These are phyloP conservation scores for Daldinia sp. DNA, from an alignment of 2,329 filamentous ascomycete species.

Conservation along the genomic window DNA sequence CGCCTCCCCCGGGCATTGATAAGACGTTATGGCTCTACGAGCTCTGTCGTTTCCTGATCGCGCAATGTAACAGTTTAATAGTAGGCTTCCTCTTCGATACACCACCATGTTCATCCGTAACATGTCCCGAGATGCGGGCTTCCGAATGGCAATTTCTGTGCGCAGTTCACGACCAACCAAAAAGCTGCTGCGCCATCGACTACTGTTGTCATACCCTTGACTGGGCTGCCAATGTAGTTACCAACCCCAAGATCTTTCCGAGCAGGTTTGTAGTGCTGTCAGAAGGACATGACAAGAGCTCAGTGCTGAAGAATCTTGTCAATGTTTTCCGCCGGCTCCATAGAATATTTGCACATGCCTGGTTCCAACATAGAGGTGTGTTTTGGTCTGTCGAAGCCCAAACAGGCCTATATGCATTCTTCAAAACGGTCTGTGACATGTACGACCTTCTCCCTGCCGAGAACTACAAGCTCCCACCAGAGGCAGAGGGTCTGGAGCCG, in stretches of 20 bases:
- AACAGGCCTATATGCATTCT: constrained; percentile 94
- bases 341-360: constrained; percentile 97
- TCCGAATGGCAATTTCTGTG: constrained; percentile 99
- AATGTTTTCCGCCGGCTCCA: constrained; percentile 96
- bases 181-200: constrained; percentile 97
- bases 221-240: constrained; percentile 95
- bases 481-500: constrained; percentile 86
- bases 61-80: constrained; percentile 92
- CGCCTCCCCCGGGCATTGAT: constrained; percentile 84
- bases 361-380: constrained; percentile 95
- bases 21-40: constrained; percentile 96
- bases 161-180: constrained; percentile 95
- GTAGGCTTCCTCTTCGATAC: constrained; percentile 92
- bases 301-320: constrained; percentile 84
- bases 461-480: constrained; percentile 94
- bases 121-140: constrained; percentile 98
- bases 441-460: constrained; percentile 91
- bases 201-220: constrained; percentile 99
- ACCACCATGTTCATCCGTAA: constrained; percentile 87
- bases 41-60: constrained; percentile 93
- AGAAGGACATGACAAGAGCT: constrained; percentile 69
- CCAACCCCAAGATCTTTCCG: constrained; percentile 94
- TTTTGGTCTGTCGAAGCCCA: constrained; percentile 94
- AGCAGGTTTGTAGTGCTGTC: constrained; percentile 75
- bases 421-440: constrained; percentile 95